A percentile compares a stretch with the other conserved stretches of the same genome.
These are phyloP conservation scores for Hymenoscyphus albidus DNA, from an alignment of 2,329 filamentous ascomycete genomes.

Conservation along the genomic window DNA sequence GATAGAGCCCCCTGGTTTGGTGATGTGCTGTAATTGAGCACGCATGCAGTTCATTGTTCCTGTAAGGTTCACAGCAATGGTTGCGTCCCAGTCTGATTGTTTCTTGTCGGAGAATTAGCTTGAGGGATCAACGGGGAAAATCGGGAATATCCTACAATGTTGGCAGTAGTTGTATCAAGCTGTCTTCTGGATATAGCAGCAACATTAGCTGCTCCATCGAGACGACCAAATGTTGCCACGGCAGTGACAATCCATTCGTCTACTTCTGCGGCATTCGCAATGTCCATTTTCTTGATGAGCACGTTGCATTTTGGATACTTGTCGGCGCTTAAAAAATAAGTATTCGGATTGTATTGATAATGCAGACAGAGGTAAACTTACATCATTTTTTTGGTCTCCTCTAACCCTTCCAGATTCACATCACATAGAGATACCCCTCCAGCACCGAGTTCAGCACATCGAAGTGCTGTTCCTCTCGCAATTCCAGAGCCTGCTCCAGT, in stretches of 20 bases:
- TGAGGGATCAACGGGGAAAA: background rate
- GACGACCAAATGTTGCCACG: constrained; percentile 33
- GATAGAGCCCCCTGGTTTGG: constrained; percentile 31
- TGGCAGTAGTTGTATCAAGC: constrained; percentile 18
- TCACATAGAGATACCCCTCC: constrained; percentile 15
- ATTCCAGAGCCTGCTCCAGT: constrained; percentile 18
- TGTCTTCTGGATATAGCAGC: constrained; percentile 24
- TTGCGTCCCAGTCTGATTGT: constrained; percentile 36
- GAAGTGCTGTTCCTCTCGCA: constrained; percentile 16
- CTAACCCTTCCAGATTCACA: constrained; percentile 11
- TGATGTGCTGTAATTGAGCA: constrained; percentile 38
- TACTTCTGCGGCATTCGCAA: constrained; percentile 28
- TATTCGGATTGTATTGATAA: background rate
- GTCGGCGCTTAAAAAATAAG: background rate
- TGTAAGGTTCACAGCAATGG: constrained; percentile 35
- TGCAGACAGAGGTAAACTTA: background rate
- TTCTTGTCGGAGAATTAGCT: background rate
- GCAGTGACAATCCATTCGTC: constrained; percentile 36
- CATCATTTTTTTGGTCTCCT: constrained; percentile 8
- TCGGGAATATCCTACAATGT: constrained; percentile 16
- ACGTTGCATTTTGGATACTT: constrained; percentile 12
- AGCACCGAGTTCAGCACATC: constrained; percentile 15
- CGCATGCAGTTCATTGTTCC: constrained; percentile 36
- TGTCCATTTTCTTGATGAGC: constrained; percentile 28
- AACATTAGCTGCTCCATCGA: constrained; percentile 36